Conservation (phyloP, 805 yeast genomes). For the Cyberlindnera saturnus region DNA sequence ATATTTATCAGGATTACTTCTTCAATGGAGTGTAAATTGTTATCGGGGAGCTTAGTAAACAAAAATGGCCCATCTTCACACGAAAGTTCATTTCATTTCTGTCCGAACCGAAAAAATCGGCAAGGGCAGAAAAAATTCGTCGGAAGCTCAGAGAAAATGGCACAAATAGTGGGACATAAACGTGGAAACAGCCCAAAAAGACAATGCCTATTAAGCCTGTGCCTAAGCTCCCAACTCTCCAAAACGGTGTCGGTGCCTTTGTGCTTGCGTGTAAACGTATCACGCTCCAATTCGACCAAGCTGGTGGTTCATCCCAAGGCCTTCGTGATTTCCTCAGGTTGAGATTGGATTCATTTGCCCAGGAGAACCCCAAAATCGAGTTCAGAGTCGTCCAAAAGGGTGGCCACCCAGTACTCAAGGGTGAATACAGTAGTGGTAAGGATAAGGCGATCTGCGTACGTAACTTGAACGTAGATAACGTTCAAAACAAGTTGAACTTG, state of each 20-base stretch:
- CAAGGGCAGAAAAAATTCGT: neutral
- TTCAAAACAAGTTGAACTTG: slow-evolving; percentile 58
- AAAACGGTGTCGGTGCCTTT: slow-evolving; percentile 75
- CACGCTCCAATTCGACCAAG: slow-evolving; percentile 79
- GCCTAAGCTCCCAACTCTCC: slow-evolving; percentile 50
- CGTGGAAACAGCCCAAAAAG: neutral
- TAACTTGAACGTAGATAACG: slow-evolving; percentile 57
- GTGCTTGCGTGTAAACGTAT: slow-evolving; percentile 63
- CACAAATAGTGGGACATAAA: neutral
- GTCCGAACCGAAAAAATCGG: no score
- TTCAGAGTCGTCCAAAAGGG: slow-evolving; percentile 61
- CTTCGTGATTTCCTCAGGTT: slow-evolving; percentile 60
- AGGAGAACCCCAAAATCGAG: slow-evolving; percentile 56
- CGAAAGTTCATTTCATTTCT: no score
- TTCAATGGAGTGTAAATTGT: no score
- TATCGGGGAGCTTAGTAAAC: no score
- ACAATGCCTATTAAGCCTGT: slow-evolving; percentile 56
- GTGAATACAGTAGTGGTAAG: slow-evolving; percentile 43
- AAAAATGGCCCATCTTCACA: no score
- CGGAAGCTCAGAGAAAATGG: neutral
- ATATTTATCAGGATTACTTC: no score
- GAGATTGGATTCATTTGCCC: slow-evolving; percentile 51
- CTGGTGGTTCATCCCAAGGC: slow-evolving; percentile 93
- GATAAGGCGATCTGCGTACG: slow-evolving; percentile 68
- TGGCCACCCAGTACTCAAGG: slow-evolving; percentile 79